Evolutionary conservation across 2,329 filamentous ascomycete species (phyloP).

Genomic region (Fusarium sterilihyphosum): DNA sequence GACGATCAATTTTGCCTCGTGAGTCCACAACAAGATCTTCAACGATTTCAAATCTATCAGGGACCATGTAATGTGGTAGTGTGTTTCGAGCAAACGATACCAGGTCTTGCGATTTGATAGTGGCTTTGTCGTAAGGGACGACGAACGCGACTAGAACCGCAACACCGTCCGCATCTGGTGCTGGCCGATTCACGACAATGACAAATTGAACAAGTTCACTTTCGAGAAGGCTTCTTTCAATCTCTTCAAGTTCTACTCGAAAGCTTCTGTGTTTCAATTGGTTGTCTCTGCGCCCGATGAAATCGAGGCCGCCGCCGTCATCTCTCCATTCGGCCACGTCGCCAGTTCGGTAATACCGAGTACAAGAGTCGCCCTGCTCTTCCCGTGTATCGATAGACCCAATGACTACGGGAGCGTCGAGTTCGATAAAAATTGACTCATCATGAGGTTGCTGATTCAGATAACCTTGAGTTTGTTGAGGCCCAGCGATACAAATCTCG

Average conservation of each 20-base stretch:
- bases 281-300: background rate
- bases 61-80: background rate
- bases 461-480: background rate
- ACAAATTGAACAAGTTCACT: background rate
- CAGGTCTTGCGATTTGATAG: background rate
- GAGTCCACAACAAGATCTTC: background rate
- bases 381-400: too few relatives aligned
- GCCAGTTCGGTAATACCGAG: background rate
- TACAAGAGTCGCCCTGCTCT: too few relatives aligned
- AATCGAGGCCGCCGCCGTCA: background rate
- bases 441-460: background rate
- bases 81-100: background rate
- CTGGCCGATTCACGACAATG: background rate
- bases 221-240: background rate
- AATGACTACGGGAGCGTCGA: fast-evolving
- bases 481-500: background rate
- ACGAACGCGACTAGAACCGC: background rate
- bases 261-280: background rate
- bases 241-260: background rate
- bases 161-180: background rate
- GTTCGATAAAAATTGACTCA: fast-evolving
- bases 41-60: background rate
- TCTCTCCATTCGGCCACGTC: constrained; percentile 1
- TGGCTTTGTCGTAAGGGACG: background rate
- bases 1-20: background rate